These are phyloP conservation scores for Elsinoe fawcettii DNA, from an alignment of 2,329 filamentous ascomycete species.

Conservation along the genomic window DNA sequence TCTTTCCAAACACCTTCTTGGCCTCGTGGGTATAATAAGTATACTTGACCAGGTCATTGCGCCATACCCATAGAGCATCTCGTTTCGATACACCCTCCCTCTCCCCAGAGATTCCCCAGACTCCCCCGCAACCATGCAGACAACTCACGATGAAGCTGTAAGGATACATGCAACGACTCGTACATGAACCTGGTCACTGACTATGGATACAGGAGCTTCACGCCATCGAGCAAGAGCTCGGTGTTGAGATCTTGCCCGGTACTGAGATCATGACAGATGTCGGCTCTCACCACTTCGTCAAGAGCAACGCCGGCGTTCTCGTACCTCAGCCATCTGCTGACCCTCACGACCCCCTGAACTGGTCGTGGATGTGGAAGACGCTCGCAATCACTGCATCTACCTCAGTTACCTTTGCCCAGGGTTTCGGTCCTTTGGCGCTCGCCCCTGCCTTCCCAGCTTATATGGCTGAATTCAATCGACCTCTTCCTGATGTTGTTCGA, in stretches of 20 bases:
- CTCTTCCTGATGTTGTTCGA: constrained; percentile 46
- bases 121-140: constrained; percentile 35
- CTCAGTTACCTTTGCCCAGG: constrained; percentile 45
- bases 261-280: constrained; percentile 56
- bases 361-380: constrained; percentile 43
- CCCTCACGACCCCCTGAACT: constrained; percentile 44
- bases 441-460: constrained; percentile 54
- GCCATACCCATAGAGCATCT: background rate
- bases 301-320: constrained; percentile 41
- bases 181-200: constrained; percentile 15
- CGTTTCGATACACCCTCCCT: constrained; percentile 14
- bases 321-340: constrained; percentile 45
- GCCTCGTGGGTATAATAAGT: background rate
- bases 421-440: constrained; percentile 48
- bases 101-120: constrained; percentile 2
- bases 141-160: constrained; percentile 40
- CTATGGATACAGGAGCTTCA: constrained; percentile 32
- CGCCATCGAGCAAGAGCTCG: constrained; percentile 45
- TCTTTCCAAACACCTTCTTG: constrained; percentile 4
- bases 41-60: background rate
- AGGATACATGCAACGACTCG: constrained; percentile 15
- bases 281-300: constrained; percentile 57
- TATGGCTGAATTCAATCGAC: constrained; percentile 48
- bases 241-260: constrained; percentile 48
- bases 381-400: constrained; percentile 41